These are phyloP conservation scores for Sistotremastrum niveocremeum DNA, from an alignment of 768 basidiomycete species.

Conservation along the genomic window DNA sequence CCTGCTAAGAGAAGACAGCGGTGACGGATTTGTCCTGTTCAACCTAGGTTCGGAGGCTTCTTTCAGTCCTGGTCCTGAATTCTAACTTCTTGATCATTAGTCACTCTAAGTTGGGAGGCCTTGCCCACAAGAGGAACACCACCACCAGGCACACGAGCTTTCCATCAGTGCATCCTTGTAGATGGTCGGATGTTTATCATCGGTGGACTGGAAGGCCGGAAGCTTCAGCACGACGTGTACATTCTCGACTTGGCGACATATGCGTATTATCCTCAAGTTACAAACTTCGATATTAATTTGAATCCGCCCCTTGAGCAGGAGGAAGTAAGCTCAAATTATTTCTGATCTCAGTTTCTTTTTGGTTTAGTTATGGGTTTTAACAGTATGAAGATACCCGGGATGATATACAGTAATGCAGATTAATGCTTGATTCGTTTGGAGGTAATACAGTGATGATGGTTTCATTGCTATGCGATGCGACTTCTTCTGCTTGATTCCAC, in stretches of 20 bases:
- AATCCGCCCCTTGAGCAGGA: background rate
- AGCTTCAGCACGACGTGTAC: constrained; percentile 72
- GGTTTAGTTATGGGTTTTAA: no score
- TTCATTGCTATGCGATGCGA: no score
- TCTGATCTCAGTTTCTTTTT: no score
- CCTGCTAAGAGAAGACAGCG: constrained; percentile 68
- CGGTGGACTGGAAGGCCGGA: constrained; percentile 52
- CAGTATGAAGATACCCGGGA: no score
- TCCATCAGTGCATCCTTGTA: constrained; percentile 70
- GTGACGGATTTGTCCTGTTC: constrained; percentile 59
- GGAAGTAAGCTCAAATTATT: no score
- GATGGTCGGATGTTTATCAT: constrained; percentile 79
- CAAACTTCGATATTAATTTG: constrained; percentile 51
- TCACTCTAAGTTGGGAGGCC: constrained; percentile 72
- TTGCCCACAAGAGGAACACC: constrained; percentile 54
- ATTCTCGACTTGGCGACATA: constrained; percentile 76
- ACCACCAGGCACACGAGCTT: constrained; percentile 57
- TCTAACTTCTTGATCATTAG: constrained; percentile 24
- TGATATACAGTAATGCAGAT: no score
- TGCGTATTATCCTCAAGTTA: constrained; percentile 85
- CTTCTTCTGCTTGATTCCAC: no score
- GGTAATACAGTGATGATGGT: no score
- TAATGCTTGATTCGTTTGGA: no score
- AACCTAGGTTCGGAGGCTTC: constrained; percentile 55
- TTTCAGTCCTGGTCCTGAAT: background rate